Evolutionary conservation across 2,329 filamentous ascomycete genomes (phyloP).

Genomic region (Exophiala dermatitidis): DNA sequence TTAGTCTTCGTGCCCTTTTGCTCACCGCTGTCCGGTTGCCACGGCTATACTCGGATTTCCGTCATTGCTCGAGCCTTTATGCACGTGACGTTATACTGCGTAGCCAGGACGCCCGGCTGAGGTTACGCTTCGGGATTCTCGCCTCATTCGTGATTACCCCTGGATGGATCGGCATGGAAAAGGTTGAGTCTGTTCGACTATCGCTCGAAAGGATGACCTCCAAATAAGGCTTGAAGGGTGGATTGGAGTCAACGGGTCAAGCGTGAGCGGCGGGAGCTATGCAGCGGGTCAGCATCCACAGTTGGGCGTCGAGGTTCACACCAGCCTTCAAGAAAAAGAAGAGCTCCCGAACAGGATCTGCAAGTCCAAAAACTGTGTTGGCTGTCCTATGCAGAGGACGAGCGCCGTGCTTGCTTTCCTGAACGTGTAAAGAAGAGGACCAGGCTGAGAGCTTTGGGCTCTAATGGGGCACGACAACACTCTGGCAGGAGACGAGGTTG

Average conservation of each 20-base stretch:
- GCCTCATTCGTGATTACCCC: neutral
- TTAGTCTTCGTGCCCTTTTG: neutral
- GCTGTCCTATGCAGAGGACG: no score
- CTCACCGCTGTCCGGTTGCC: neutral
- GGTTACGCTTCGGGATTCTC: neutral
- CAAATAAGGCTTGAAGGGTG: neutral
- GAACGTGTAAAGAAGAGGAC: no score
- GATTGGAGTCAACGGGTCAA: neutral
- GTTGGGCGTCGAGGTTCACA: conserved; percentile 13
- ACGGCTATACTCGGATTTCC: conserved; percentile 1
- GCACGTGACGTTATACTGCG: neutral
- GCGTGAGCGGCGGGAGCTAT: neutral
- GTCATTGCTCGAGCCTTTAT: neutral
- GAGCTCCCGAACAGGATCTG: neutral
- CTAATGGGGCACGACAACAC: neutral
- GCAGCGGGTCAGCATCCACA: conserved; percentile 15
- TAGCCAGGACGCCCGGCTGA: neutral
- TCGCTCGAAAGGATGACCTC: neutral
- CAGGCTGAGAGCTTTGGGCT: no score
- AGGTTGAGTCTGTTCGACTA: neutral
- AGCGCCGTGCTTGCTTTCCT: no score
- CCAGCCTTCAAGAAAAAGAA: neutral
- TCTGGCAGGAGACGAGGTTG: neutral
- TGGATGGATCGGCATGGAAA: conserved; percentile 4
- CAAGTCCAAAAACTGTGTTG: no score